Base-by-base conservation (phyloP, 805 yeast genomes). In the Lipomyces sp. region DNA sequence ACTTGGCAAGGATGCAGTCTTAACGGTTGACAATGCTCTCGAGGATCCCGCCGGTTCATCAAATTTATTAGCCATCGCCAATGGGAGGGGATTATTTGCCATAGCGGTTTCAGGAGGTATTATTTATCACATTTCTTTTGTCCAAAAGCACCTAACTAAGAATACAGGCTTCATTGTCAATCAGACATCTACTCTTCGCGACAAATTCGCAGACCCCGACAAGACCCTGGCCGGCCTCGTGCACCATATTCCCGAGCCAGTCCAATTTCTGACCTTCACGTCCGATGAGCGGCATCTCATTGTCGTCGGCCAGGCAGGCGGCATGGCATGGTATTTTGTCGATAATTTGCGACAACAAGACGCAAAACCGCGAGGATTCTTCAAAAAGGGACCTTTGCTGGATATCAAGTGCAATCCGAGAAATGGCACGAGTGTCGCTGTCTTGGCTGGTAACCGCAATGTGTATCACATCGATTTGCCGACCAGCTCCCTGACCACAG, bases 61-160 rank as follows among this genome's bases (percentile, higher is more conserved):
- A 4, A 60, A 67, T 7, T 62, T 76, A 45, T 62, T 76, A 48
- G 74, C 74, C 35, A 60, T 76, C 30, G 75, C 76, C 15, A 71
- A 67, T 48, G 63, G 51, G 10, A 57, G 64, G 10, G 76, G 72
- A 15, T 32, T 73, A 24, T 73, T 72, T 59, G 74, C 73, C 5
- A 67, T 71, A 35, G 77, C 71, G 29, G 69, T 71, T 3, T 39
- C 63, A 3, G 63, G 62, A 18, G 73, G 74, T 54, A 59, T 63
- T 59, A 5, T 15, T 6, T 37, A 11, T 37, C 8, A 1, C 15
- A 10, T 15, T 8, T 30, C 8, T 53, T 18, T 24, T 48, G 18
- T 7, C 37, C 42, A 10, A 34, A 39, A 10, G n/a, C 29, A 18
- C 5, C 24, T 10, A n/a, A 24, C 15, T 42, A 13, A 7, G 15